Conservation (phyloP, 495 filamentous ascomycete species). For the Letharia columbiana region DNA sequence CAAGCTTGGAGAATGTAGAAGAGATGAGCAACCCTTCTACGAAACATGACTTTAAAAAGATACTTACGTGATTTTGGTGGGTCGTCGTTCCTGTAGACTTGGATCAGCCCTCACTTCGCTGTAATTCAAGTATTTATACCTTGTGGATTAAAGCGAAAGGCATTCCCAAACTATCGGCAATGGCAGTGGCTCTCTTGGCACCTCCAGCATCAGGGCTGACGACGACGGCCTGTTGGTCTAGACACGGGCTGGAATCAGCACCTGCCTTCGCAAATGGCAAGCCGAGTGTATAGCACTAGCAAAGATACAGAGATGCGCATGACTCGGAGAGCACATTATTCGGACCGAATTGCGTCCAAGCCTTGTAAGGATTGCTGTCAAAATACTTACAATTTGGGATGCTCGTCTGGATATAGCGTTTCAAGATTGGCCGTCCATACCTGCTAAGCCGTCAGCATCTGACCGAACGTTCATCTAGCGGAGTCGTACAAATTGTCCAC, state of each 20-base stretch:
- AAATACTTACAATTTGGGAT: slow-evolving; percentile 53
- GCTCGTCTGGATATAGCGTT: slow-evolving; percentile 79
- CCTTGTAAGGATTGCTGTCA: background rate
- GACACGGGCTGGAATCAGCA: slow-evolving; percentile 25
- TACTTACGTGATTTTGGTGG: slow-evolving; percentile 64
- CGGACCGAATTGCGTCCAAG: background rate
- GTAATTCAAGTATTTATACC: slow-evolving; percentile 40
- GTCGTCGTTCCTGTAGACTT: slow-evolving; percentile 74
- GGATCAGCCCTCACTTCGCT: slow-evolving; percentile 13
- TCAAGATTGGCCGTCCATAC: slow-evolving; percentile 61
- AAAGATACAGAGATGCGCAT: too few relatives aligned
- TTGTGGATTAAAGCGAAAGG: slow-evolving; percentile 97
- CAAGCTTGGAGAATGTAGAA: background rate
- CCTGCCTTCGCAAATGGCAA: background rate
- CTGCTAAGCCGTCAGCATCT: background rate
- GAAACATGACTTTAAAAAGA: background rate
- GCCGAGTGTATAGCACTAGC: background rate
- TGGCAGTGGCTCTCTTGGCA: slow-evolving; percentile 92
- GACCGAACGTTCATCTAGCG: background rate
- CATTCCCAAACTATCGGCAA: slow-evolving; percentile 86
- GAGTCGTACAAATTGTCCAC: slow-evolving; percentile 78
- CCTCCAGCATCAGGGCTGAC: slow-evolving; percentile 95
- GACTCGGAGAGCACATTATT: background rate
- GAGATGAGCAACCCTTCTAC: background rate
- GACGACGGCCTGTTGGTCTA: slow-evolving; percentile 70